Conservation (phyloP, 768 basidiomycete species). For the Leccinellum albellum region DNA sequence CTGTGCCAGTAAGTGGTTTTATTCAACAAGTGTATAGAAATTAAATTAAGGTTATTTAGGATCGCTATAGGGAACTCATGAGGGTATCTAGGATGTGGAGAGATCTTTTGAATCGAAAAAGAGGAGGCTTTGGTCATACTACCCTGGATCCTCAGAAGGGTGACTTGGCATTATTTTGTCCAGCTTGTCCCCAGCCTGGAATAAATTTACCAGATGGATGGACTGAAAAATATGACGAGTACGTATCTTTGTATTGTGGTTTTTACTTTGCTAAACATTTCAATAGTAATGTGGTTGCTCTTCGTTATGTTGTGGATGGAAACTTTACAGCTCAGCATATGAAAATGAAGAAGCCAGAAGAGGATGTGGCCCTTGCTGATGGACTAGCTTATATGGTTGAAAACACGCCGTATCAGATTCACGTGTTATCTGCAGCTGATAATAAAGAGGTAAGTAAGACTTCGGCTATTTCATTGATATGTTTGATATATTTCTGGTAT, state of each 20-base stretch:
- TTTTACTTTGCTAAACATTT: background rate
- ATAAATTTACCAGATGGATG: background rate
- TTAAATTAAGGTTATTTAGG: background rate
- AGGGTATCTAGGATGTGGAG: background rate
- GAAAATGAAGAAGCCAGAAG: background rate
- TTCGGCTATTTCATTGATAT: background rate
- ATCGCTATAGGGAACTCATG: background rate
- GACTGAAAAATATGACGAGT: background rate
- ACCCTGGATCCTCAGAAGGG: background rate
- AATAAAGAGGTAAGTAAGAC: background rate
- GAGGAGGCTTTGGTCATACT: background rate
- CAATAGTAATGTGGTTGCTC: background rate
- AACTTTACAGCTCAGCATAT: background rate
- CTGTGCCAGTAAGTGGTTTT: background rate
- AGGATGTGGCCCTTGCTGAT: background rate
- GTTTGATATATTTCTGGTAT: background rate
- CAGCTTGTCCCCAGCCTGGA: background rate
- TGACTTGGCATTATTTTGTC: background rate
- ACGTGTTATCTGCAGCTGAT: background rate
- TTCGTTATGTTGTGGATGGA: background rate
- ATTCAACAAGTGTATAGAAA: background rate
- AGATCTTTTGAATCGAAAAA: background rate
- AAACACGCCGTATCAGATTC: background rate
- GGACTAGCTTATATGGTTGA: background rate
- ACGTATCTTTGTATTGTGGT: background rate